Base-by-base conservation (phyloP, 202 grass and related monocot species). In the Saccharum hybrid region DNA sequence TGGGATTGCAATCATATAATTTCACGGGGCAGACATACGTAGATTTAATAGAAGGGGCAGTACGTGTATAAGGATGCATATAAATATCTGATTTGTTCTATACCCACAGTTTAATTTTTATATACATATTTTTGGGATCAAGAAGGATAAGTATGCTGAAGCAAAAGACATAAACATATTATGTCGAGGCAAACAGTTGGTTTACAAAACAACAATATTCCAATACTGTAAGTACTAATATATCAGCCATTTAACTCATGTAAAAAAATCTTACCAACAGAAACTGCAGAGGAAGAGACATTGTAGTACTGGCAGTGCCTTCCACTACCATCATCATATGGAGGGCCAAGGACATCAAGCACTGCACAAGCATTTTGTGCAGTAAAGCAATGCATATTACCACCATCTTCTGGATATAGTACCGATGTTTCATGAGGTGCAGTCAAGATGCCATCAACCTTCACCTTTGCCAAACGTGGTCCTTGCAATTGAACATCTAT, bases 361-460 rank as follows among this genome's bases (percentile, higher is more conserved):
- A 94, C 85, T 0, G 88, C 93, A 81, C 93, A 94, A 46, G 82
- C 76, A 85, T 86, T 88, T 11, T 72, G 52, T 88, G 93, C 87
- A 1, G 90, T 90, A 75, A 94, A 94, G 77, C 93, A 90, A 59
- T 94, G 93, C 67, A 90, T 88, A 76, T 94, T 94, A 30, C 93
- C 92, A 71, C 92, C 90, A 41, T 89, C 88, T 77, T 85, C 88
- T 10, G 93, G 90, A 81, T 92, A 94, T 59, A 94, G 71, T 42
- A 94, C 72, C 0, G 79, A 84, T 49, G 88, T 90, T 57, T 76
- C 85, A 66, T 85, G 86, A 74, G 85, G 89, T 38, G 87, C 90
- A 54, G 56, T 90, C 61, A 94, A 86, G 26, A 81, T 77, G 56
- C 70, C 75, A 81, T 94, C 82, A 66, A 70, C 81, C 72, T 94